Percentiles rank a stretch among this genome's conserved stretches.
These are phyloP conservation scores for Uronychia setigera DNA, from an alignment of 73 alveolate genomes.

Conservation along the genomic window DNA sequence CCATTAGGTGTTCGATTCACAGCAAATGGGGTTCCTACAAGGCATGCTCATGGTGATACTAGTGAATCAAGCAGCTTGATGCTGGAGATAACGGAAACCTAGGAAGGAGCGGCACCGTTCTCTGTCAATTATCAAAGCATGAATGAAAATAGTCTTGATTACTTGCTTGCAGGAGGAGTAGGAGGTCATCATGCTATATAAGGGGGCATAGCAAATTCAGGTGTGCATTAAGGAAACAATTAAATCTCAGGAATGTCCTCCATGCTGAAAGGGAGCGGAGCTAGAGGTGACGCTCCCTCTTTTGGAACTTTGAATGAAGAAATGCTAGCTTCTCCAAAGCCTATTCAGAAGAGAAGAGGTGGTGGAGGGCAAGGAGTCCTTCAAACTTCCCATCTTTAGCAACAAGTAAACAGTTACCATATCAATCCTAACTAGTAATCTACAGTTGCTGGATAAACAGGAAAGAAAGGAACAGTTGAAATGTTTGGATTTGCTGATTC, in stretches of 20 bases:
- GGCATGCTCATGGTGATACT: background rate
- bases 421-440: background rate
- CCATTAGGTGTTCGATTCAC: background rate
- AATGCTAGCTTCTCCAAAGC: background rate
- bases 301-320: background rate
- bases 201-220: constrained; percentile 1
- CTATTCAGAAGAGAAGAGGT: background rate
- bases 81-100: background rate
- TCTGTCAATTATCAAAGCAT: background rate
- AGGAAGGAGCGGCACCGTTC: background rate
- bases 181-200: background rate
- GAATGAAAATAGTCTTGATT: background rate
- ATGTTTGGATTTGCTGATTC: background rate
- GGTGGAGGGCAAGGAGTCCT: background rate
- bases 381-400: no score
- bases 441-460: background rate
- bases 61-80: background rate
- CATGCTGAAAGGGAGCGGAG: background rate
- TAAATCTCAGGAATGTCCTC: background rate
- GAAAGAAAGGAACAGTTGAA: background rate
- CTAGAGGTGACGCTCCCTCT: background rate
- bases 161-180: background rate
- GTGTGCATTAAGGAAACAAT: no score
- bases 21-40: background rate
- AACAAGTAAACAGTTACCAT: background rate